Percentiles rank a stretch among this genome's conserved stretches.
Conservation (phyloP, 345 rosid species). For the Populus tremula region DNA sequence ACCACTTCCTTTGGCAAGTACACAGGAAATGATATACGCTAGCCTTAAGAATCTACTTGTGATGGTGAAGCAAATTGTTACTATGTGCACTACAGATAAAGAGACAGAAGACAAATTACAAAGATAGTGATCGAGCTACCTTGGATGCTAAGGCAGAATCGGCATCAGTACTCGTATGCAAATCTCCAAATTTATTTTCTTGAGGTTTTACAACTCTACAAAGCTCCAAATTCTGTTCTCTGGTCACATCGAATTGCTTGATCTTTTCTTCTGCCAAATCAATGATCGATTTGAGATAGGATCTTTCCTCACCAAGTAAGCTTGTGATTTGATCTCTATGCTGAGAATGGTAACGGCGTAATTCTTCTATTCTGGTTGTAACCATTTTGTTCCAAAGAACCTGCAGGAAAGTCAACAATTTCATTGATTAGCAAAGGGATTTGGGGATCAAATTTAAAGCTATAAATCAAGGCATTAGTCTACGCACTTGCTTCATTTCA, state of each 20-base stretch:
- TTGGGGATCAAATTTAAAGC: background rate
- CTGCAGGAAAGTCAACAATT: slow-evolving; percentile 46
- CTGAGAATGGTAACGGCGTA: slow-evolving; percentile 59
- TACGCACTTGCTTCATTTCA: slow-evolving; percentile 78
- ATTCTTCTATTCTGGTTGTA: slow-evolving; percentile 40
- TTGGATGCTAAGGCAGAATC: slow-evolving; percentile 30
- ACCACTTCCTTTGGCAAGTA: background rate
- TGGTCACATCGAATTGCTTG: slow-evolving; percentile 28
- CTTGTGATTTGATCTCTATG: slow-evolving; percentile 49
- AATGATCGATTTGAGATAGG: slow-evolving; percentile 39
- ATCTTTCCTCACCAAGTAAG: slow-evolving; percentile 63
- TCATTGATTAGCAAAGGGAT: slow-evolving; percentile 18
- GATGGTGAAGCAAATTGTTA: background rate
- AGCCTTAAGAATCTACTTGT: background rate
- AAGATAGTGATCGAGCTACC: slow-evolving; percentile 33
- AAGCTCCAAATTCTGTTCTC: slow-evolving; percentile 33
- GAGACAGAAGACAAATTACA: background rate
- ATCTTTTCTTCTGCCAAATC: slow-evolving; percentile 50
- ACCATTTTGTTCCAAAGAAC: slow-evolving; percentile 49
- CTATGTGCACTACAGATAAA: background rate
- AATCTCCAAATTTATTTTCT: slow-evolving; percentile 58
- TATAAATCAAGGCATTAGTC: slow-evolving; percentile 5
- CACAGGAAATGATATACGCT: background rate
- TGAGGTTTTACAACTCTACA: slow-evolving; percentile 39
- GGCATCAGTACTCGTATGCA: slow-evolving; percentile 44